A percentile compares a stretch with the other conserved stretches of the same genome.
phyloP scores from a whole-genome alignment of 257 asterid species.

The Paulownia fortunei region DNA sequence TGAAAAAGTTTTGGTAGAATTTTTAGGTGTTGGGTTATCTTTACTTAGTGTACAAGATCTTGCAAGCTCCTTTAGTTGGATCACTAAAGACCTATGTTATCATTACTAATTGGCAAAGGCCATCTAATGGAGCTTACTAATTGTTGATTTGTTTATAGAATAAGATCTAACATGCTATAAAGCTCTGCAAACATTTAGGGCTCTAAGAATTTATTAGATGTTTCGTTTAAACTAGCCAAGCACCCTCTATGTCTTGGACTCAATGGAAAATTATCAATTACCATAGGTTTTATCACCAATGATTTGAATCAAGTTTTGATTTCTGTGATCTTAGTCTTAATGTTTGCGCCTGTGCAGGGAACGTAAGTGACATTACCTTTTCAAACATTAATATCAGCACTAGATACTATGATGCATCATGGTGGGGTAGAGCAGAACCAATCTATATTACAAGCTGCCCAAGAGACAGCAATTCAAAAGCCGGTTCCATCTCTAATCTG shows the following conservation, averaged over 20 bases:
- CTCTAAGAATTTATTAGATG: background rate
- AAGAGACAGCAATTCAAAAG: slow-evolving; percentile 59
- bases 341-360: slow-evolving; percentile 53
- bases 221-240: background rate
- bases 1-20: background rate
- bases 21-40: background rate
- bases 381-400: slow-evolving; percentile 88
- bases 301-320: background rate
- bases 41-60: background rate
- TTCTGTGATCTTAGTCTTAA: background rate
- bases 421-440: slow-evolving; percentile 99
- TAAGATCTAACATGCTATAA: background rate
- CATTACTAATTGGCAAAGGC: background rate
- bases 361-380: slow-evolving; percentile 78
- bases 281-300: background rate
- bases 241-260: background rate
- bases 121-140: background rate
- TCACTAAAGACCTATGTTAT: too few relatives aligned
- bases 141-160: background rate
- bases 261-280: too few relatives aligned
- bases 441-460: slow-evolving; percentile 85
- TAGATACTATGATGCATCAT: slow-evolving; percentile 80
- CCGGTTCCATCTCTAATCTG: slow-evolving; percentile 75
- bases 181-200: background rate
- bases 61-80: too few relatives aligned